Conservation (phyloP, 2,329 filamentous ascomycete species). For the Nigrograna mackinnonii region DNA sequence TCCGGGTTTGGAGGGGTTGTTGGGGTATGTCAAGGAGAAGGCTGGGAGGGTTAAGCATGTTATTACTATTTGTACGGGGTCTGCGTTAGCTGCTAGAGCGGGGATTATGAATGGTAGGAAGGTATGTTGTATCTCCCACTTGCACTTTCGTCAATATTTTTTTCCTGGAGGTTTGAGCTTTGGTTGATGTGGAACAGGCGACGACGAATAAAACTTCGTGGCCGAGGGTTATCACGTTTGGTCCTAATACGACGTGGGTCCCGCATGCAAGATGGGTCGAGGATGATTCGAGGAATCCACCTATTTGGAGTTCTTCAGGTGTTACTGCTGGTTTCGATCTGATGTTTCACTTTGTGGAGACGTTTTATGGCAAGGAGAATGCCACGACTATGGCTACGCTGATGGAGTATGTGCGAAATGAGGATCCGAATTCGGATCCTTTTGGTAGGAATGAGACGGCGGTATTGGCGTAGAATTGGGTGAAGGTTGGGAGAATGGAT, state of each 20-base stretch:
- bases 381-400: conserved; percentile 50
- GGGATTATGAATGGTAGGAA: conserved; percentile 56
- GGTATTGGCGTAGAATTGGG: no score
- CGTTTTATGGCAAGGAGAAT: conserved; percentile 53
- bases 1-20: not conserved
- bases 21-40: conserved; percentile 46
- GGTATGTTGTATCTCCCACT: not conserved
- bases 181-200: conserved; percentile 50
- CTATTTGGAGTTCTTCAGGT: conserved; percentile 64
- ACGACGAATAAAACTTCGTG: conserved; percentile 67
- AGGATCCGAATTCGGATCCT: conserved; percentile 53
- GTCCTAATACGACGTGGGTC: conserved; percentile 60
- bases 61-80: conserved; percentile 67
- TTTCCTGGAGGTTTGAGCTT: not conserved
- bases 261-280: conserved; percentile 62
- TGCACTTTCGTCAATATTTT: not conserved
- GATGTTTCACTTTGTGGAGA: conserved; percentile 56
- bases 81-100: conserved; percentile 56
- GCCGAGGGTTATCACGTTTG: conserved; percentile 24
- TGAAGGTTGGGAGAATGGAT: no score
- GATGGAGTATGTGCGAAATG: conserved; percentile 60
- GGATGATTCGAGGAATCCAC: conserved; percentile 55
- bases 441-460: no score
- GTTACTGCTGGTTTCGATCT: conserved; percentile 64
- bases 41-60: conserved; percentile 56